phyloP scores from a whole-genome alignment of 176 grass and related monocot genomes.

The Cocos nucifera region DNA sequence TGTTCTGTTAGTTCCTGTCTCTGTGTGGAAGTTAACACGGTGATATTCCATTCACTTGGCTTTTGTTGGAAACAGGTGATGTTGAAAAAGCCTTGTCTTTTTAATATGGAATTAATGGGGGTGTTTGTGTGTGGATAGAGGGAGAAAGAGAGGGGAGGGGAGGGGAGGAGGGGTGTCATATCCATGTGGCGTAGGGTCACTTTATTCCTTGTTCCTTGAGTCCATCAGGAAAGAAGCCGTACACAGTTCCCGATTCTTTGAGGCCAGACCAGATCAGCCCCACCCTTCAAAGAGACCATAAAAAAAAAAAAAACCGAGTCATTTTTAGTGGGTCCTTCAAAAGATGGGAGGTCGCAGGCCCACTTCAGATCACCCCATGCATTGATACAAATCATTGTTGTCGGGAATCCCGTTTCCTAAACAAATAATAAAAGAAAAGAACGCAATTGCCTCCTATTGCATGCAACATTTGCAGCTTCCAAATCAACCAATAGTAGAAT shows the following conservation, averaged over 20 bases:
- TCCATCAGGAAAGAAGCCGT: constrained; percentile 71
- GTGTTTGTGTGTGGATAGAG: no score
- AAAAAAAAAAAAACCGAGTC: not conserved
- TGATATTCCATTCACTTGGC: no score
- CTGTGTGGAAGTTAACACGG: no score
- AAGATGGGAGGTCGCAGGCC: constrained; percentile 79
- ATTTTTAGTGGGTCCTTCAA: constrained; percentile 36
- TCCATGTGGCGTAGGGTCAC: constrained; percentile 12
- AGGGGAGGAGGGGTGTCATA: no score
- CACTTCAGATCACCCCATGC: constrained; percentile 15
- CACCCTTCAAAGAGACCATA: constrained; percentile 33
- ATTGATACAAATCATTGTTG: constrained; percentile 46
- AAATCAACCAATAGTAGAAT: no score
- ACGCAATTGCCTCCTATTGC: no score
- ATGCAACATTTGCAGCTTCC: no score
- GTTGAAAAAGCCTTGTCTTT: constrained; percentile 4
- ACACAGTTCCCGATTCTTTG: constrained; percentile 95
- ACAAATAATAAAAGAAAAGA: no score
- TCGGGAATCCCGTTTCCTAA: constrained; percentile 32
- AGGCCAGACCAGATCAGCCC: constrained; percentile 32
- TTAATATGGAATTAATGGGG: not conserved
- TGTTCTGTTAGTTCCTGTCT: no score
- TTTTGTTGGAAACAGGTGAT: not conserved
- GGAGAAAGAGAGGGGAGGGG: not conserved
- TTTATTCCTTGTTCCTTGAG: constrained; percentile 98